Conservation (phyloP, 768 basidiomycete species). For the Megacollybia marginata region DNA sequence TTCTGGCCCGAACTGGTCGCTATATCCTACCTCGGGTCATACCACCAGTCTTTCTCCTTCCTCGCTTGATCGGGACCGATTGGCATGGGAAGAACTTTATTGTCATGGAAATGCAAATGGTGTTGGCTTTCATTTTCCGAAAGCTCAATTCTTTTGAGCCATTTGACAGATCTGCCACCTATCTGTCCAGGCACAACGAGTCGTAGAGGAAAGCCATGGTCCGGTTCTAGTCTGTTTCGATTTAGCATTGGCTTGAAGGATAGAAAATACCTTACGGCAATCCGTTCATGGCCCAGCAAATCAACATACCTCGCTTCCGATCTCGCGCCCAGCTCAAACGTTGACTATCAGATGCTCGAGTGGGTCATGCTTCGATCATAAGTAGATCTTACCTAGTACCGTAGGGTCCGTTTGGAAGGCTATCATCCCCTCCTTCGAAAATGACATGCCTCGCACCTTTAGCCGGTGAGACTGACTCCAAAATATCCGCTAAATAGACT, state of each 20-base stretch:
- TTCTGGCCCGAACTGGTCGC: background rate
- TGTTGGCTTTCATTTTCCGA: constrained; percentile 45
- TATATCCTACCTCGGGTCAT: constrained; percentile 33
- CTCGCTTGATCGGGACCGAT: constrained; percentile 45
- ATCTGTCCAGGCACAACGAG: constrained; percentile 57
- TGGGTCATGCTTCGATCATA: constrained; percentile 20
- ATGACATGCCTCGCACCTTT: constrained; percentile 39
- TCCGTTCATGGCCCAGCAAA: constrained; percentile 55
- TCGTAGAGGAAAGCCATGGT: constrained; percentile 64
- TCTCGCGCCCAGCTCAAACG: constrained; percentile 25
- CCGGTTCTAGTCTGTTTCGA: constrained; percentile 34
- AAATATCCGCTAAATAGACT: constrained; percentile 46
- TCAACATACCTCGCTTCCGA: constrained; percentile 32
- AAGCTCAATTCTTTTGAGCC: constrained; percentile 50
- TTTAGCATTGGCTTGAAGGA: background rate
- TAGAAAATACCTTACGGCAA: constrained; percentile 17
- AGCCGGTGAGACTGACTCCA: constrained; percentile 35
- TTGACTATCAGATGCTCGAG: constrained; percentile 12
- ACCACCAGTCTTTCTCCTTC: constrained; percentile 47
- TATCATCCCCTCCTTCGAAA: constrained; percentile 57
- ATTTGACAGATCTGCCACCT: constrained; percentile 45
- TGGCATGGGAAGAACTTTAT: constrained; percentile 40
- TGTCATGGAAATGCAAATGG: constrained; percentile 25
- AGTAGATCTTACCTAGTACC: constrained; percentile 47
- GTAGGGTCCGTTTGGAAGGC: constrained; percentile 52